Evolutionary conservation across 805 yeast genomes (phyloP), one percentile per base, ranked within the genome.

Genomic region (Wickerhamiella sergipiensis): DNA sequence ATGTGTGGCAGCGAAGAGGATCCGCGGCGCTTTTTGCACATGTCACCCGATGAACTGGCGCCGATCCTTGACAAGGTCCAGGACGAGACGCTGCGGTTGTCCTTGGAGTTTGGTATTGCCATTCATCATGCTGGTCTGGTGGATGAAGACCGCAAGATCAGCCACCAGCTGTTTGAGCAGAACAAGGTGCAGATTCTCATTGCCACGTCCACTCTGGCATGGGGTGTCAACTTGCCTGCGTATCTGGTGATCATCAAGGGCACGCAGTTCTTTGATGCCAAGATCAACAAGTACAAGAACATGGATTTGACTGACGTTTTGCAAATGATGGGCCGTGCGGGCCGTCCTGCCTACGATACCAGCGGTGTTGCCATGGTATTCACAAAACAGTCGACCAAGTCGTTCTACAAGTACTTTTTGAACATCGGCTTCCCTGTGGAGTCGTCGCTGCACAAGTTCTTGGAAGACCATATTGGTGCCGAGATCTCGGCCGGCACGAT

Each of bases 321-420:
- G 52, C 92, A 82, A 64, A 83, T 82, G 88, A 81, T 82, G 87
- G 90, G 90, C 40, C 70, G 90, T 62, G 90, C 90, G 0, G 90
- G 90, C 46, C 76, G 90, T 55, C 90, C 90, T 1, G 85, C 86
- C 1, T 84, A 71, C 60, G 90, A 84, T 67, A 81, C 85, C 10
- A 78, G 81, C 55, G 90, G 90, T 60, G 83, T 74, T 48, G 87
- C 87, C 0, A 79, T 83, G 50, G 85, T 83, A 1, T 83, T 75
- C 61, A 84, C 92, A 9, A 81, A 81, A 61, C 88, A 83, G 55
- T 72, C 82, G 8, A 83, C 84, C 56, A 83, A 83, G 65, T 72
- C 75, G 54, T 84, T 83, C 57, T 83, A 83, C 69, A 84, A 84
- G 62, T 85, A 84, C 64, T 83, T 83, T 62, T 63, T 83, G 59